Evolutionary conservation across 495 filamentous ascomycete species (phyloP).

Genomic region (Trypethelium eluteriae): DNA sequence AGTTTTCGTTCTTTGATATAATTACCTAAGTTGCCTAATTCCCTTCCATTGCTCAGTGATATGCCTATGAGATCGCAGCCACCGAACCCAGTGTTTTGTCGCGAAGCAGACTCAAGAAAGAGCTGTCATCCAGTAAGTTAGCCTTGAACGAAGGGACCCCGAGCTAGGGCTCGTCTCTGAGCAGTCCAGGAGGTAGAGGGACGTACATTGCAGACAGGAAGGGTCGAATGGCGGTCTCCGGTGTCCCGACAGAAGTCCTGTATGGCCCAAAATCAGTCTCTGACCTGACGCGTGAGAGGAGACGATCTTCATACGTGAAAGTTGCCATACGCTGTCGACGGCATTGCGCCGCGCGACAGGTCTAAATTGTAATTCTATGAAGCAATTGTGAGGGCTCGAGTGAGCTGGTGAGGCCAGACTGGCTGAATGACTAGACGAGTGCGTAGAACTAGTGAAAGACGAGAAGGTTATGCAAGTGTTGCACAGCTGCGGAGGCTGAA

Average conservation of each 20-base stretch:
- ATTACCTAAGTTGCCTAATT: constrained; percentile 82
- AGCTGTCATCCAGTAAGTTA: constrained; percentile 38
- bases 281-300: constrained; percentile 23
- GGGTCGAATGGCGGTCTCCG: constrained; percentile 52
- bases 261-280: constrained; percentile 30
- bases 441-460: background rate
- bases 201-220: constrained; percentile 95
- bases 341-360: constrained; percentile 33
- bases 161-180: constrained; percentile 19
- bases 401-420: background rate
- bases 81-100: constrained; percentile 42
- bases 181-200: constrained; percentile 14
- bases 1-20: constrained; percentile 18
- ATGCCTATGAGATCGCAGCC: constrained; percentile 72
- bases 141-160: constrained; percentile 22
- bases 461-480: constrained; percentile 3
- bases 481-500: constrained; percentile 6
- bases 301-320: constrained; percentile 55
- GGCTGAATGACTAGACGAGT: background rate
- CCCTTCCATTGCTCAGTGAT: constrained; percentile 49
- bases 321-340: constrained; percentile 73
- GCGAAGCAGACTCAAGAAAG: constrained; percentile 48
- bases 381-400: background rate
- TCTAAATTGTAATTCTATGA: background rate
- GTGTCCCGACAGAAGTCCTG: constrained; percentile 87